Base-by-base conservation (phyloP, 805 yeast genomes). In the Ogataea kodamae region DNA sequence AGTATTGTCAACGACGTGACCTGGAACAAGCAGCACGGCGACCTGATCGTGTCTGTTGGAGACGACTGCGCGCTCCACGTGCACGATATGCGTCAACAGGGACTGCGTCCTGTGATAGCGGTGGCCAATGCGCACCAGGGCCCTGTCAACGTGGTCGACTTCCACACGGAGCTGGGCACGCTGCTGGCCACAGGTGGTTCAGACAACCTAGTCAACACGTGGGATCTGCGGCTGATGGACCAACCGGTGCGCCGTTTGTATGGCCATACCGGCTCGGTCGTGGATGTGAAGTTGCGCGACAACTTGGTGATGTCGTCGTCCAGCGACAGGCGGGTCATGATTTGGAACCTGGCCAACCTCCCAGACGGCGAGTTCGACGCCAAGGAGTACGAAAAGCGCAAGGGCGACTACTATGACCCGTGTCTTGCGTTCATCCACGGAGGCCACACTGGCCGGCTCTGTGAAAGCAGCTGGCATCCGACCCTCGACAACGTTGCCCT, bases 391-490 rank as follows among this genome's bases (percentile, higher is more conserved):
- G 64, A 66, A 16, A 81, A 72, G 45, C 79, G 73, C 42, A 52
- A 53, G 25, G 68, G 70, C 18, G 70, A 70, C 21, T 74, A 72
- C 41, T 75, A 77, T 8, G 94, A 88, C 43, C 92, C 95, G 5
- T 81, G 87, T 54, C 68, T 87, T 37, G 60, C 62, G 15, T 87
- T 85, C 52, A 72, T 85, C 50, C 95, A 88, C 57, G 95, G 94
- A 10, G 96, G 96, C 9, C 96, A 87, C 60, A 76, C 88, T 2
- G 75, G 74, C 29, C 68, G 78, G 33, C 68, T 87, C 27, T 68
- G 77, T 36, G 90, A 80, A 45, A 63, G 81, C 29, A 77, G 71
- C 37, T 74, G 89, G 71, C 80, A 81, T 49, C 84, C 86, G 2
- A 57, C 53, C 7, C 58, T 80, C 29, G 66, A 68, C 16, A 71